Percentiles rank a stretch among this genome's conserved stretches.
Evolutionary conservation across 768 basidiomycete genomes (phyloP).

Genomic region (Lentinula lateritia): DNA sequence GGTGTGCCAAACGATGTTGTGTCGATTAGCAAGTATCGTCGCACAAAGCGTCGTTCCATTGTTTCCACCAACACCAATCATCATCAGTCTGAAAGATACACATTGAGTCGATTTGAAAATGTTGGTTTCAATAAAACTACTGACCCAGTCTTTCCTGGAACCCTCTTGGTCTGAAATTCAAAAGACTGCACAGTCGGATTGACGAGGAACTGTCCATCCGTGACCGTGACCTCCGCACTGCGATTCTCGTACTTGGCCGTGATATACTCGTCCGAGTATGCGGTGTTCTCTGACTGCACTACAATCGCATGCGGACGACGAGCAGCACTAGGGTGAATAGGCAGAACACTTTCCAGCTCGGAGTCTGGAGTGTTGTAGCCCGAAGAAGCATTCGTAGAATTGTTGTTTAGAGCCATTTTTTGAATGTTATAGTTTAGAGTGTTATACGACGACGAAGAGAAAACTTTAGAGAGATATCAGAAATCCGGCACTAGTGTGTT

Average conservation of each 20-base stretch:
- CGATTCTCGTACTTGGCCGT: conserved; percentile 80
- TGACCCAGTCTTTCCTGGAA: conserved; percentile 89
- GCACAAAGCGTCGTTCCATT: conserved; percentile 93
- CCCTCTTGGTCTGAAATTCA: conserved; percentile 87
- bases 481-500: conserved; percentile 74
- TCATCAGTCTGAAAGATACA: conserved; percentile 69
- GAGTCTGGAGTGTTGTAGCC: conserved; percentile 72
- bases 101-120: conserved; percentile 1
- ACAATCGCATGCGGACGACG: conserved; percentile 73
- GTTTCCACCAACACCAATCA: conserved; percentile 97
- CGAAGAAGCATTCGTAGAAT: conserved; percentile 38
- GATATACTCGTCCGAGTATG: conserved; percentile 79
- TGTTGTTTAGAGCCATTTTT: conserved; percentile 44
- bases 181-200: conserved; percentile 75
- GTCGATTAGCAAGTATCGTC: conserved; percentile 92
- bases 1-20: conserved; percentile 93
- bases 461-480: conserved; percentile 42
- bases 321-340: conserved; percentile 81
- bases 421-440: conserved; percentile 17
- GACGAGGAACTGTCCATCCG: conserved; percentile 71
- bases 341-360: conserved; percentile 61
- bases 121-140: conserved; percentile 21
- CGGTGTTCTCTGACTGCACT: conserved; percentile 77
- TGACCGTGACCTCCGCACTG: conserved; percentile 62
- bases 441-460: conserved; percentile 22